phyloP scores from a whole-genome alignment of 148 eudicot genomes.

The Fallopia convolvulus region DNA sequence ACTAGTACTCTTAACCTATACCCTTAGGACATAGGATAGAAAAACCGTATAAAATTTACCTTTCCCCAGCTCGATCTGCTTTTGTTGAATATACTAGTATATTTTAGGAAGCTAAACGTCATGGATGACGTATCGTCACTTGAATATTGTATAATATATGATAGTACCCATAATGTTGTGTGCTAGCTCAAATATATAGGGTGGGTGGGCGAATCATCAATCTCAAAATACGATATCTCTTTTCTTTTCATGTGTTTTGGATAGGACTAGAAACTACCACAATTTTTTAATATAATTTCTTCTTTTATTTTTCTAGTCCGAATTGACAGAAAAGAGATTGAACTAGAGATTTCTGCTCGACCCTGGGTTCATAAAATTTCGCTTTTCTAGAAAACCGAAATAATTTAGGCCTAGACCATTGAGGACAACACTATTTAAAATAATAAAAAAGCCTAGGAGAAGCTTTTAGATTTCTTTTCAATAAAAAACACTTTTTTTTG shows the following conservation, averaged over 20 bases:
- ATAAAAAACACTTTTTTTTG: too few relatives aligned
- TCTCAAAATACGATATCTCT: background rate
- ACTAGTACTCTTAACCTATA: too few relatives aligned
- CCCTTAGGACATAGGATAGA: too few relatives aligned
- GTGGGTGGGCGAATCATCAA: background rate
- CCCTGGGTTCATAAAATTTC: too few relatives aligned
- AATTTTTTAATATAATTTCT: background rate
- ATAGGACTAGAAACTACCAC: background rate
- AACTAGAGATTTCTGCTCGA: too few relatives aligned
- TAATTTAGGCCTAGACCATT: too few relatives aligned
- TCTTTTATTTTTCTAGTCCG: background rate
- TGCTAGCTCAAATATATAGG: background rate
- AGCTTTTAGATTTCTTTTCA: too few relatives aligned
- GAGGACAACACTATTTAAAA: too few relatives aligned
- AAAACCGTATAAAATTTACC: too few relatives aligned
- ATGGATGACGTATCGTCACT: constrained; percentile 2
- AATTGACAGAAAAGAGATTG: too few relatives aligned
- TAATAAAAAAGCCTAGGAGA: too few relatives aligned
- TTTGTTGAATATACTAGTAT: background rate
- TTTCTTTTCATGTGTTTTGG: background rate
- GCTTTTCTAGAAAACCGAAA: too few relatives aligned
- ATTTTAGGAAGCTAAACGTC: background rate
- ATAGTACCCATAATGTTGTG: background rate
- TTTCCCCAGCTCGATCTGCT: background rate
- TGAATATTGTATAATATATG: background rate